These are phyloP conservation scores for Somion occarium DNA, from an alignment of 1,284 basidiomycete species.

Conservation along the genomic window DNA sequence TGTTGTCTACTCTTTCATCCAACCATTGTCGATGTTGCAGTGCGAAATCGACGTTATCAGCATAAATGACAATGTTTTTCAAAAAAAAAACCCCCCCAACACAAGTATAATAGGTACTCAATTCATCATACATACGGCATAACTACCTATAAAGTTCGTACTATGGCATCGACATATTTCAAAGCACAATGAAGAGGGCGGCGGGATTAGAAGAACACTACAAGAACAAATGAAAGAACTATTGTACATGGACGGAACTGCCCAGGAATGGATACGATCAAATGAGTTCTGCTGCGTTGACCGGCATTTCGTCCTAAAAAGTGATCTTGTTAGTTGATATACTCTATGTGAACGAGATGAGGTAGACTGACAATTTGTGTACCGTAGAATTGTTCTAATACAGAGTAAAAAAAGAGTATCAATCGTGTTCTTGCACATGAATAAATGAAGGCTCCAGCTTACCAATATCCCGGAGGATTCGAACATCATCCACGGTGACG, in stretches of 20 bases:
- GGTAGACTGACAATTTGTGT: constrained; percentile 71
- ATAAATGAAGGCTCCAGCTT: constrained; percentile 24
- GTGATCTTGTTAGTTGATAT: constrained; percentile 13
- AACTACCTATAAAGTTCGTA: background rate
- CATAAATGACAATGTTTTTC: too few relatives aligned
- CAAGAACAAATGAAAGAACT: background rate
- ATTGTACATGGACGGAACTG: background rate
- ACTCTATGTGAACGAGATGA: background rate
- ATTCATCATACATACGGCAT: background rate
- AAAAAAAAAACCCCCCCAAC: too few relatives aligned
- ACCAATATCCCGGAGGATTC: constrained; percentile 89
- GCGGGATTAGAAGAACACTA: constrained; percentile 6
- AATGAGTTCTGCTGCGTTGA: constrained; percentile 86
- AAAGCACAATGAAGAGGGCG: background rate
- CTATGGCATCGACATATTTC: background rate
- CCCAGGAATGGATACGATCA: constrained; percentile 30
- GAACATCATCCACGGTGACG: constrained; percentile 87
- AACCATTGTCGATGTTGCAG: too few relatives aligned
- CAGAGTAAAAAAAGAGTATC: constrained; percentile 3
- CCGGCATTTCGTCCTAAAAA: constrained; percentile 86
- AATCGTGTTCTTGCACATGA: background rate
- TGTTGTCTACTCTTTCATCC: too few relatives aligned
- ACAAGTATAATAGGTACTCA: too few relatives aligned
- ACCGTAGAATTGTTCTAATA: constrained; percentile 78
- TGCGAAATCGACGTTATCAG: too few relatives aligned